phyloP scores from a whole-genome alignment of 2,329 filamentous ascomycete species.

The Leptodontidium sp. region DNA sequence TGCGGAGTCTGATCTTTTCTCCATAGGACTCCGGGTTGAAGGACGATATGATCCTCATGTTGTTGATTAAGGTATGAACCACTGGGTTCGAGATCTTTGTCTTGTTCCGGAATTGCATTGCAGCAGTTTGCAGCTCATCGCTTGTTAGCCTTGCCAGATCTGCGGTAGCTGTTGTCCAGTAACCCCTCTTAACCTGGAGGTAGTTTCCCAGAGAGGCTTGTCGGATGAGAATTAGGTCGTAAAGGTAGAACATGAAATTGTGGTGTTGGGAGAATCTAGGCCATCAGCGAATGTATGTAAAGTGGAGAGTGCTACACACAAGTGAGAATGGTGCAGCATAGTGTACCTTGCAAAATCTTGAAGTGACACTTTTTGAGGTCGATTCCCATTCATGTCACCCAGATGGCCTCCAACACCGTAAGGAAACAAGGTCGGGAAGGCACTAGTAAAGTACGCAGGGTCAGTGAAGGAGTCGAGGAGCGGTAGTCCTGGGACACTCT shows the following conservation, averaged over 20 bases:
- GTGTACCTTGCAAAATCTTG: not conserved
- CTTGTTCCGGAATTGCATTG: not conserved
- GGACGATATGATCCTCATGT: not conserved
- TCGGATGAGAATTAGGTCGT: not conserved
- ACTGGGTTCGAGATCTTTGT: not conserved
- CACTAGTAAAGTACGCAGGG: not conserved
- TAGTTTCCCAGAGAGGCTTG: not conserved
- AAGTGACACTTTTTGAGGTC: not conserved
- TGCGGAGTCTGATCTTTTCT: not conserved
- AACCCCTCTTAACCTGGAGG: not conserved
- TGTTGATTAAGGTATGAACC: not conserved
- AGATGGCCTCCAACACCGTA: not conserved
- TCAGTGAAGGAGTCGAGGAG: not conserved
- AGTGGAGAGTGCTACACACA: not conserved
- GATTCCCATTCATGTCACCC: not conserved
- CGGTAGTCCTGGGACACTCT: not conserved
- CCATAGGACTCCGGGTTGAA: not conserved
- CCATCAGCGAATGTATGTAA: not conserved
- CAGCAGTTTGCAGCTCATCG: not conserved
- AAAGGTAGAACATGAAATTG: not conserved
- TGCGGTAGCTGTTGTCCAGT: not conserved
- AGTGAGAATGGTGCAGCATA: not conserved
- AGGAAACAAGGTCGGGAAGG: not conserved
- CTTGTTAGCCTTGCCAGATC: not conserved
- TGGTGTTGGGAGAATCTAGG: not conserved